Base-by-base conservation (phyloP, 257 asterid genomes). In the Plantago ovata region DNA sequence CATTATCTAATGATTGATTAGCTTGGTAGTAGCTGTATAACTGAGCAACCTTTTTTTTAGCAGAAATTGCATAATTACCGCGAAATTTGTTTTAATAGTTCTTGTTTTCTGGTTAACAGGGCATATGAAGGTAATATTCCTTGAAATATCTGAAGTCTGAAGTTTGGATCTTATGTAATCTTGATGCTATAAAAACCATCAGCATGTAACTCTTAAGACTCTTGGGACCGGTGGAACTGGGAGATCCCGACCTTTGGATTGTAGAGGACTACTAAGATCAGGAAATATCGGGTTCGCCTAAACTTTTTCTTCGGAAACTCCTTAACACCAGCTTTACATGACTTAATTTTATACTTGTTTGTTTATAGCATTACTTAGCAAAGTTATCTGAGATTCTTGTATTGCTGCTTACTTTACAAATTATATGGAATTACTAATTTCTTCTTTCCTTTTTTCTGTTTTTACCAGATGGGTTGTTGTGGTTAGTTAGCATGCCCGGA, bases 401-500 rank as follows among this genome's bases (percentile, higher is more conserved):
- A 52, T 19, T 58, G 23, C 42, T 58, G 19, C 4, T 19, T 58
- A 46, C 55, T 52, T 15, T 38, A 18, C 11, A 18, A 61, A 19
- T 39, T 39, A 24, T 38, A 23, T 44, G 21, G 56, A 52, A 21
- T 43, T 13, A 46, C 3, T 56, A 15, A 60, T 33, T 15, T 47
- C 18, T 38, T 28, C 38, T 8, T 28, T 28, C 7, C 36, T 28
- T 28, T 28, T 28, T 8, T 28, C 7, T 28, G 0, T n/a, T 38
- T 55, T 38, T 9, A 7, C 47, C 19, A 16, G 4, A 10, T 38
- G 47, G 72, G 73, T 69, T 40, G 65, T 71, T 63, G 51, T 19
- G 18, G 92, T 77, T 79, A 74, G 95, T 76, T 81, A 60, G 67
- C 60, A 18, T 65, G 82, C 67, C 74, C 80, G 45, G 65, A 76